Base-by-base conservation (phyloP, 2,329 filamentous ascomycete species). In the Fusarium hostae region DNA sequence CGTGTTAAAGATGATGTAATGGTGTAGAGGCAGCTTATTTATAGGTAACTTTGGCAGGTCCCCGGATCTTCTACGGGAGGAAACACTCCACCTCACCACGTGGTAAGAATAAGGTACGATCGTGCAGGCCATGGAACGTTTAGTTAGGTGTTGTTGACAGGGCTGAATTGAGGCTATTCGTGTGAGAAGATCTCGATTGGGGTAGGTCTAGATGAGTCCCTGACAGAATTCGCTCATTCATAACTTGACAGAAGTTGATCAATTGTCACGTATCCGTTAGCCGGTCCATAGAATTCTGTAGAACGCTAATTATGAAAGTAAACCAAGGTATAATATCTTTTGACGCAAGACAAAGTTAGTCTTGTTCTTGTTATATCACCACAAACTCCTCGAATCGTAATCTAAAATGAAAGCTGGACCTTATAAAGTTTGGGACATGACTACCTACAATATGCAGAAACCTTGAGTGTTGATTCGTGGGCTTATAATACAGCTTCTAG, bases 21-120 rank as follows among this genome's bases (percentile, higher is more conserved):
- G 44, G 59, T 61, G 50, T 63, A 47, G 51, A 68, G 32, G 41
- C 37, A 43, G 47, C 39, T 43, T 43, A 57, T 34, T 18, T 37
- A 41, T 63, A 56, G 52, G 51, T 60, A 55, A 40, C 30, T 37
- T 39, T 32, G 32, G 44, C 32, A 66, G 48, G 32, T 54, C 50
- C 32, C 48, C 32, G 48, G 48, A 52, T 52, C 61, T 64, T 57
- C 57, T 50, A 55, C 55, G 57, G 51, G 44, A 68, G 48, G 59
- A 59, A 59, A 62, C 63, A 76, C 74, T 76, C 74, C 72, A 74
- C 74, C 41, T 64, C 34, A 74, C 59, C 66, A 66, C 44, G 59
- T 71, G 59, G 45, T 61, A 39, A 22, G 54, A 39, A 54, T 56
- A 20, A 30, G 26, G 44, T 22, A 54, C 55, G 44, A 72, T 70